Evolutionary conservation across 495 filamentous ascomycete species (phyloP), one percentile per base, ranked within the genome.

Genomic region (Geopyxis carbonaria): DNA sequence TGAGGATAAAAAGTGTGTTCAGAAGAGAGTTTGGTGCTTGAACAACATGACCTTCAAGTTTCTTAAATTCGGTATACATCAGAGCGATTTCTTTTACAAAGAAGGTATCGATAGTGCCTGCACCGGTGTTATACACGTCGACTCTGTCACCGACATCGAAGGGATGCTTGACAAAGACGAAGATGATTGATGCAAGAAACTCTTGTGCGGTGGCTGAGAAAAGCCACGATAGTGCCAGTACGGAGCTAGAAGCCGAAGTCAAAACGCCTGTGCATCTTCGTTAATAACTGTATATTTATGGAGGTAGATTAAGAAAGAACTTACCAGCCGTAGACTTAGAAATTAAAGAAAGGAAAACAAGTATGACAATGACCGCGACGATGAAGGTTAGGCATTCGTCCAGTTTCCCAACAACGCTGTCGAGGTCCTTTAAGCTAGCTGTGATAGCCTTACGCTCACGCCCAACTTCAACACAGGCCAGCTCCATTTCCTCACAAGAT

Each of bases 51-150:
- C 87, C 87, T 53, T 93, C 76, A 76, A 93, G 84, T 63, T 94
- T 95, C 63, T 93, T 94, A 64, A 94, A 93, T 53, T 94, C 89
- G 20, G 89, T 94, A 53, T 85, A 93, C 7, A 97, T 70, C n/a
- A 95, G 65, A 5, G 84, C 78, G 31, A 94, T 86, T 46, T 93
- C 81, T 40, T 92, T 86, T 38, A 97, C 84, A 44, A 93, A 92
- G 61, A 93, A 94, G 50, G 93, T 85, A 53, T 94, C 86, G 18
- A 85, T 84, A 13, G 68, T 68, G 11, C 66, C 51, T 19, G 74
- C 66, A 42, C 87, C 89, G 0, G 87, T 76, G 54, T 91, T 93
- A 49, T 93, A 93, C 22, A 95, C 69, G 14, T 80, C 80, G 2
- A 95, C 82, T 38, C 87, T 74, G 58, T 95, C 87, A 45, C 87